Evolutionary conservation across 2,329 filamentous ascomycete genomes (phyloP), one percentile per base, ranked within the genome.

Genomic region (Akanthomyces uredinophilus): DNA sequence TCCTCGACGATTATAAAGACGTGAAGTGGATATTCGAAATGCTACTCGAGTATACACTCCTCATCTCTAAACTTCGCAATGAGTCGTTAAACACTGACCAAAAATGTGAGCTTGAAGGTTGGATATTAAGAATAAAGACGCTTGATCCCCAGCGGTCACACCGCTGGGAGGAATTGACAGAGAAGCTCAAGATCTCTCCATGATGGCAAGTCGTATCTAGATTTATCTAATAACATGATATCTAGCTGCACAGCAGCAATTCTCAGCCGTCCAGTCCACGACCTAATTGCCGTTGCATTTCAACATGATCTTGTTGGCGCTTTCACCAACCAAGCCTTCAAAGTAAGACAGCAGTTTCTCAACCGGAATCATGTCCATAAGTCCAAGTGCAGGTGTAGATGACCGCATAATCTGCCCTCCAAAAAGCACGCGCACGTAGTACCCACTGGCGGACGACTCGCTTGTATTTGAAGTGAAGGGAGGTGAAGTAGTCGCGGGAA

Each of bases 1-100:
- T 89, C 16, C 70, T 87, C 4, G 79, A 84, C 62, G 85, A 83
- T 65, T 93, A 83, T 65, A 64, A 71, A 4, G 77, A 82, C 56
- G 72, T 78, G 73, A 96, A 96, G 75, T 95, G 92, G 85, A 90
- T 96, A 50, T 96, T 96, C 71, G 91, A 96, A 74, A 89, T 89
- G 5, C 78, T 98, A 56, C 81, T 98, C 27, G 86, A 91, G 65
- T 92, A 91, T 70, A 87, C 87, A 1, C 71, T 88, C 35, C 77
- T 79, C 37, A 73, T 89, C n/a, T 81, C 79, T 61, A 73, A 74
- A n/a, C 69, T 90, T 64, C 81, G 81, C 68, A 74, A 76, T 74
- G 69, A 76, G 51, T 70, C 73, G 63, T 80, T 72, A 3, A 66
- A 66, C 11, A 62, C 65, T 1, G 71, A 77, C 6, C 79, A 83